Evolutionary conservation across 2,329 filamentous ascomycete genomes (phyloP).

Genomic region (Beauveria australis): DNA sequence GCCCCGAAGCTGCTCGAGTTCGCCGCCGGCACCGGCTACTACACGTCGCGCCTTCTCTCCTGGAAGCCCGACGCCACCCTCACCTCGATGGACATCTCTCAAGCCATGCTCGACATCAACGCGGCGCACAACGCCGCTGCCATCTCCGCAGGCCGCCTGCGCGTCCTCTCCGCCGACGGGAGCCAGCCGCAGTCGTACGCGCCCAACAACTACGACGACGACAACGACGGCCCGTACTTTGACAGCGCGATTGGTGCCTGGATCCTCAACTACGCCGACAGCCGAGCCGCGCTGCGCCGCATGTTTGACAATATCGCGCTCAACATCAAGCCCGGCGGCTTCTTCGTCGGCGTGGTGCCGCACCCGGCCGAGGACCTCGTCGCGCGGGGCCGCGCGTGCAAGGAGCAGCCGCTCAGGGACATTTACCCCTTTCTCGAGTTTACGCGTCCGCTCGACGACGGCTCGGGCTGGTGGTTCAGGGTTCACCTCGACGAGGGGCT

Average conservation of each 20-base stretch:
- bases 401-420: neutral
- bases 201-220: neutral
- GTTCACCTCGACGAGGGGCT: neutral
- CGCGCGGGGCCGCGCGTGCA: neutral
- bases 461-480: conserved; percentile 1
- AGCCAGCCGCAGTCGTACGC: neutral
- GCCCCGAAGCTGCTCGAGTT: neutral
- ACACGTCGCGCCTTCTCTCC: neutral
- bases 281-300: neutral
- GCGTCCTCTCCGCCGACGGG: conserved; percentile 1
- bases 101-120: neutral
- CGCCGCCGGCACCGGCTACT: conserved; percentile 5
- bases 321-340: conserved; percentile 7
- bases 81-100: conserved; percentile 1
- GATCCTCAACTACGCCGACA: conserved; percentile 5
- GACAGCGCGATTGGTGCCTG: conserved; percentile 5
- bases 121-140: neutral
- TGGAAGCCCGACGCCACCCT: neutral
- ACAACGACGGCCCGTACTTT: neutral
- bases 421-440: neutral
- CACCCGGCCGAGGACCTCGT: neutral
- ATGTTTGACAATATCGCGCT: conserved; percentile 6
- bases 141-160: neutral
- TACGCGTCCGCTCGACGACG: neutral
- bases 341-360: conserved; percentile 5